Evolutionary conservation across 805 yeast species (phyloP), one percentile per base, ranked within the genome.

Genomic region (Barnettozyma sp.): DNA sequence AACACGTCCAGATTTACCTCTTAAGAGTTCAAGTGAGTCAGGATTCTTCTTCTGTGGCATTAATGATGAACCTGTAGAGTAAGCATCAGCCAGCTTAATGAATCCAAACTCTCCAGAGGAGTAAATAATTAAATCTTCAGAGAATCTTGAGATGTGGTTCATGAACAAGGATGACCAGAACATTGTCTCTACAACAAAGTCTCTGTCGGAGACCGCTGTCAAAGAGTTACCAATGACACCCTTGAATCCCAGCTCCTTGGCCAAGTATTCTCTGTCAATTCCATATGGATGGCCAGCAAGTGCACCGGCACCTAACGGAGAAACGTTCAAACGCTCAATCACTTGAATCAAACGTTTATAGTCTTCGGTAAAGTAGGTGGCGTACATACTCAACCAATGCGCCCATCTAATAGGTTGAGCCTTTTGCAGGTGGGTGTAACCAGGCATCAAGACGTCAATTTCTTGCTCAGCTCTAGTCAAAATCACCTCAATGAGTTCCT

Each of bases 1-100:
- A 6, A 86, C 95, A 61, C 99, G 80, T 36, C 99, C 99, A 9
- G 94, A 79, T 65, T 92, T 92, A 41, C 99, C 99, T 62, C 99
- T 76, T 55, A 94, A 71, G 44, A 92, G 71, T 66, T 92, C 99
- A 48, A 92, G 69, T 20, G 95, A 84, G 60, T 92, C 99, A 4
- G 98, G 96, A 65, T 92, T 92, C 64, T 92, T 92, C 78, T 92
- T 92, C 64, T 92, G 98, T 17, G 99, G 99, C 99, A 92, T 92
- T 56, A 92, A 71, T 19, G 96, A 86, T 6, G 97, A 86, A 11
- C 99, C 99, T 7, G 99, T 92, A 1, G 98, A 92, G 63, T 92
- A 92, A 18, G 98, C 97, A 58, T 92, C 99, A 10, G 96, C 94
- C 35, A 88, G 73, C 59, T 84, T 78, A 44, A 92, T 70, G 58